Conservation (phyloP, 345 rosid genomes). For the Aegle marmelos region DNA sequence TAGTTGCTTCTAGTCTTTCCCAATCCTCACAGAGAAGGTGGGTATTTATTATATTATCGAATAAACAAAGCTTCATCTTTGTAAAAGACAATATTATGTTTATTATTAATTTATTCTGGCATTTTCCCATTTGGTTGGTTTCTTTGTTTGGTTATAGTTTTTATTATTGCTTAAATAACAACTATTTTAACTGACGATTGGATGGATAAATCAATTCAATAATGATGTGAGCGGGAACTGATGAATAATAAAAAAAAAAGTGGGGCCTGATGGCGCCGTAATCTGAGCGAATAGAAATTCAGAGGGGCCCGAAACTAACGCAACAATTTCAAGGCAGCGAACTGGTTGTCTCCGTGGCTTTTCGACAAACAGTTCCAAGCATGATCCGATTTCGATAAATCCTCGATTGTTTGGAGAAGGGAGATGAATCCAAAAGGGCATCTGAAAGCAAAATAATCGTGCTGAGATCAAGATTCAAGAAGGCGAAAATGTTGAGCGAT, state of each 20-base stretch:
- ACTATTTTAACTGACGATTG: not conserved
- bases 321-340: not conserved
- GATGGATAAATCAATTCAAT: too few species aligned
- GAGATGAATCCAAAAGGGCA: not conserved
- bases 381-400: not conserved
- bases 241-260: too few species aligned
- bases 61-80: not conserved
- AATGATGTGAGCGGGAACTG: too few species aligned
- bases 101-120: not conserved
- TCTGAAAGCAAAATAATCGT: too few species aligned
- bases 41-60: not conserved
- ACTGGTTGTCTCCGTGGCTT: not conserved
- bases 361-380: slow-evolving; percentile 3
- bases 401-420: not conserved
- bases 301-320: not conserved
- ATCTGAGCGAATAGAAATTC: slow-evolving; percentile 9
- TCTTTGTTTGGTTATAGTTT: not conserved
- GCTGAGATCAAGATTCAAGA: too few species aligned
- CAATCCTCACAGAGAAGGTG: slow-evolving; percentile 6
- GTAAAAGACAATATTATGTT: not conserved
- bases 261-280: not conserved
- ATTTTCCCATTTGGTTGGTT: not conserved
- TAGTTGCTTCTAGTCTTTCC: slow-evolving; percentile 8
- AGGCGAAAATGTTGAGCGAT: too few species aligned
- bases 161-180: not conserved